Evolutionary conservation across 305 asterid species (phyloP).

Genomic region (Vinca major): DNA sequence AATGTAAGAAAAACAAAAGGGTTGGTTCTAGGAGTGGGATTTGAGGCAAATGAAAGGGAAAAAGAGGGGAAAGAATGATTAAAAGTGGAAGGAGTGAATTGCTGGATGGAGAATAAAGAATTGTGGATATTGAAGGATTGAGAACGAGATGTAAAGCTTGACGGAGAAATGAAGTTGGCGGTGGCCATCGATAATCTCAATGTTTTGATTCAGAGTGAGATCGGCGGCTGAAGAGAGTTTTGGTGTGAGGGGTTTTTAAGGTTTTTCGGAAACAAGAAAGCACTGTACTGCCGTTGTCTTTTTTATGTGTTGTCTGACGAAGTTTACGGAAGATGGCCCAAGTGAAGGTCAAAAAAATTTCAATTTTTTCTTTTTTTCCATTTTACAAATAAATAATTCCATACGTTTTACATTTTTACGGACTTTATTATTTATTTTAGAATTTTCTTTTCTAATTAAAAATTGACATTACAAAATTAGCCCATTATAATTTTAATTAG

Average conservation of each 20-base stretch:
- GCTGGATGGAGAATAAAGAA: conserved; percentile 7
- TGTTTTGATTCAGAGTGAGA: background rate
- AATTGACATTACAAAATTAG: no score
- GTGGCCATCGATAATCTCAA: conserved; percentile 11
- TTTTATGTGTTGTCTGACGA: background rate
- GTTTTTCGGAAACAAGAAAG: background rate
- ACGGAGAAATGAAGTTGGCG: conserved; percentile 16
- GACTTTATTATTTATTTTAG: no score
- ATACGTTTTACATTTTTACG: no score
- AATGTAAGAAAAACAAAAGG: conserved; percentile 9
- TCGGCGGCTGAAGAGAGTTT: no score
- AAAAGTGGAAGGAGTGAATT: background rate
- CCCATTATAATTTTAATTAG: no score
- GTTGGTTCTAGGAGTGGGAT: background rate
- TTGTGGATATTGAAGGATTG: background rate
- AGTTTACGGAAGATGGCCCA: background rate
- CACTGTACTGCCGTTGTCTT: no score
- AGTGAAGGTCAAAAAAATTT: no score
- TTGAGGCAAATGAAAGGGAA: conserved; percentile 4
- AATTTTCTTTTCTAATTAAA: no score
- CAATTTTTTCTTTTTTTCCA: no score
- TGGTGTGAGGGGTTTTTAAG: background rate
- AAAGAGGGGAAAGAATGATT: conserved; percentile 2
- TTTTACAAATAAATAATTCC: no score
- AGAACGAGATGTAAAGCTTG: background rate